Evolutionary conservation across 2,329 filamentous ascomycete species (phyloP), one percentile per base, ranked within the genome.

Genomic region (Pseudogymnoascus sp.): DNA sequence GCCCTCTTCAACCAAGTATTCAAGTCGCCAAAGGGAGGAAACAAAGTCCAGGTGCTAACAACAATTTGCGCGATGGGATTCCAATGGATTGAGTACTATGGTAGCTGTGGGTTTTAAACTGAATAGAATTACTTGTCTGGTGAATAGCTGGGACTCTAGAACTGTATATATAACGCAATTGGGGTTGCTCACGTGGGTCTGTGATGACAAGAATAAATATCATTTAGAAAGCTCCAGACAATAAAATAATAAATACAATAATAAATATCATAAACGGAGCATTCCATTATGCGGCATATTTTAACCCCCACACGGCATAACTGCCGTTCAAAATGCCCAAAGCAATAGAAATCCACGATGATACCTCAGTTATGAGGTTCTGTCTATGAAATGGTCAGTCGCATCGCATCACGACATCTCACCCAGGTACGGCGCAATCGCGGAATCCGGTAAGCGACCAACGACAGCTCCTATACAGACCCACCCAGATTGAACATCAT

Each of bases 391-490:
- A 21, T 54, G 47, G 29, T 17, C 47, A n/a, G 26, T n/a, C n/a
- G 29, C 26, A 54, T 54, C 26, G 8, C 8, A 54, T 54, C 47
- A 54, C 47, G 47, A 54, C 47, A 54, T 54, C 47, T 33, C 47
- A 33, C 47, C 47, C 47, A 54, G n/a, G 47, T 17, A 54, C 47
- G n/a, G 29, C 26, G 47, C 47, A 33, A 54, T 54, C 47, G 47
- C 47, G 9, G 4, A 54, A 54, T 54, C n/a, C 15, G 47, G n/a
- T 15, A 33, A 54, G 26, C 29, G 47, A 54, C 47, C 47, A 33
- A 54, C 47, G 47, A 54, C 47, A 54, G 7, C 26, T 13, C 47
- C 29, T 4, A 54, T 33, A 11, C 47, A 54, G 47, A 33, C 47
- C 47, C 47, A 54, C 47, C n/a, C 47, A 54, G 47, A 54, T 11